Conservation (phyloP, 805 yeast species). For the Candida glaebosa region DNA sequence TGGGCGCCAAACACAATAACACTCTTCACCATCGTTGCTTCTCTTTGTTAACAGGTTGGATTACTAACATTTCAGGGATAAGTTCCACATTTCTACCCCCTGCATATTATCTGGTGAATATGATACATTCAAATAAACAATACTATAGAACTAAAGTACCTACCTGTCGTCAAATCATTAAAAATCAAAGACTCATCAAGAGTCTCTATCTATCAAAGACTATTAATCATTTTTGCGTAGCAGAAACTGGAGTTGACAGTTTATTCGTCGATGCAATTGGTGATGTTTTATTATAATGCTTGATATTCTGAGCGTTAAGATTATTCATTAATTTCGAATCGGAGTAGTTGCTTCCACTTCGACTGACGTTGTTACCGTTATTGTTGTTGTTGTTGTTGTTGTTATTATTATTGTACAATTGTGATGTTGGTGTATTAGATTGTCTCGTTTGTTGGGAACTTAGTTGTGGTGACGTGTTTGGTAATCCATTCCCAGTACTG, state of each 20-base stretch:
- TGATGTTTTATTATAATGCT: conserved; percentile 6
- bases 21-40: conserved; percentile 5
- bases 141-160: conserved; percentile 1
- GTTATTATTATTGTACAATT: conserved; percentile 3
- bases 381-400: not conserved
- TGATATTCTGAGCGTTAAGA: conserved; percentile 5
- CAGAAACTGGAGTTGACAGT: conserved; percentile 3
- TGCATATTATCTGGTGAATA: not conserved
- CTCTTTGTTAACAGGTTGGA: too few relatives aligned
- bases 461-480: conserved; percentile 3
- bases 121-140: conserved; percentile 3
- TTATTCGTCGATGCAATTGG: conserved; percentile 6
- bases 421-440: not conserved
- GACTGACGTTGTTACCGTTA: not conserved
- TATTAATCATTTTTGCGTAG: conserved; percentile 1
- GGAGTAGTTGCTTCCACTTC: conserved; percentile 2
- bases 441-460: conserved; percentile 1
- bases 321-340: conserved; percentile 6
- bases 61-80: too few relatives aligned
- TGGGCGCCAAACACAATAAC: conserved; percentile 52
- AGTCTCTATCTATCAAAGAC: not conserved
- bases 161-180: not conserved
- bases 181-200: conserved; percentile 5
- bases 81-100: not conserved
- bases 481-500: not conserved